phyloP scores from a whole-genome alignment of 768 basidiomycete genomes.

The Lactarius psammicola region DNA sequence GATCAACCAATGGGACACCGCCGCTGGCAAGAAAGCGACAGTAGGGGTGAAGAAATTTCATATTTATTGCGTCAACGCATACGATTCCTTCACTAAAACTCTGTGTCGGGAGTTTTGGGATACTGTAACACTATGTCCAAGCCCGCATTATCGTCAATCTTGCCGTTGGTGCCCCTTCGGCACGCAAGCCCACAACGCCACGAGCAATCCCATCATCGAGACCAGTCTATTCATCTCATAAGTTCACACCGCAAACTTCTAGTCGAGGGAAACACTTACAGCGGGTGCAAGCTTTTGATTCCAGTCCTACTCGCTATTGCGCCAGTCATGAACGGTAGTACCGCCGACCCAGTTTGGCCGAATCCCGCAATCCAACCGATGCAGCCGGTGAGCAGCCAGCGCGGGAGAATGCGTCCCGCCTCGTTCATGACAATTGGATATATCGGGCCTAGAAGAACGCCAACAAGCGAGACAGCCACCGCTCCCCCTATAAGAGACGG shows the following conservation, averaged over 20 bases:
- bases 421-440: slow-evolving; percentile 47
- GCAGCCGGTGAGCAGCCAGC: slow-evolving; percentile 40
- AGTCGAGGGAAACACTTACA: slow-evolving; percentile 39
- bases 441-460: slow-evolving; percentile 50
- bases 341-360: slow-evolving; percentile 50
- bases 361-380: slow-evolving; percentile 56
- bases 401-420: slow-evolving; percentile 44
- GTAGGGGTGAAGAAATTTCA: not conserved
- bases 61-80: not conserved
- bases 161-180: slow-evolving; percentile 33
- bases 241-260: not conserved
- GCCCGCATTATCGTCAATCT: slow-evolving; percentile 9
- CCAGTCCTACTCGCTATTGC: slow-evolving; percentile 43
- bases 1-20: slow-evolving; percentile 11
- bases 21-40: not conserved
- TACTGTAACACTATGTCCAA: not conserved
- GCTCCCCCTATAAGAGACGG: slow-evolving; percentile 53
- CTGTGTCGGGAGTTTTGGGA: not conserved
- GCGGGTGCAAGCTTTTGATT: slow-evolving; percentile 46
- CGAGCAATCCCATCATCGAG: slow-evolving; percentile 45
- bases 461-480: slow-evolving; percentile 53
- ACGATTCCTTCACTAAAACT: not conserved
- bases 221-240: slow-evolving; percentile 33
- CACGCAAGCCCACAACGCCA: slow-evolving; percentile 43
- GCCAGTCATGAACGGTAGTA: slow-evolving; percentile 53